Base-by-base conservation (phyloP, 208 protist genomes). In the Trypanosoma brucei region DNA sequence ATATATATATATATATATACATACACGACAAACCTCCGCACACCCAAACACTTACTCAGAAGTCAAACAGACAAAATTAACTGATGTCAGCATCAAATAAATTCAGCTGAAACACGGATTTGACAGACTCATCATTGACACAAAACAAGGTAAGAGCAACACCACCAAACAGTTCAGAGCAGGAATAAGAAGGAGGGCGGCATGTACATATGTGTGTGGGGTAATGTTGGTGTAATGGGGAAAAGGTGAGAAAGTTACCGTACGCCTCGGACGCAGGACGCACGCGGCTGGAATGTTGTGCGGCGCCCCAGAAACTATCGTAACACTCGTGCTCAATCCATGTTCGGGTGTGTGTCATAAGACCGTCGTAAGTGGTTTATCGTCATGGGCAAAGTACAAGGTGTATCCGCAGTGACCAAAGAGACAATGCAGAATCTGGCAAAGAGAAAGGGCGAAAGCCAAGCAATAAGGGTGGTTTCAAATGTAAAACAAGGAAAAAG, bases 261-360 rank as follows among this genome's bases (percentile, higher is more conserved):
- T 7, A 52, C 46, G 44, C 54, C 72, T 79, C 72, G 64, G 77
- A 71, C 72, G 64, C 69, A 76, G 66, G 68, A 57, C 68, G 64
- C 72, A 63, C 77, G 63, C 77, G 63, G 77, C 77, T 79, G 72
- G 72, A 83, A 83, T 70, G 42, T 59, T 65, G 63, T 82, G 76
- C 72, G 66, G 61, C 68, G 72, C 61, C 64, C 71, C 72, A 73
- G 22, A 66, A 65, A 51, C 65, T 39, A 54, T 76, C 14, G 59
- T 62, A 68, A 82, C 77, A 83, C 77, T 83, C 67, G 65, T 79
- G 52, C 70, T 79, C 77, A 83, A 79, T 83, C 77, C 72, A 78
- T 75, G 50, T 59, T 83, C 70, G 70, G 51, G 49, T 61, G 50
- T 37, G 61, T 57, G 70, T 81, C 70, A 80, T 80, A 80, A 80